Base-by-base conservation (phyloP, 495 filamentous ascomycete genomes). In the Aspergillus ostianus region DNA sequence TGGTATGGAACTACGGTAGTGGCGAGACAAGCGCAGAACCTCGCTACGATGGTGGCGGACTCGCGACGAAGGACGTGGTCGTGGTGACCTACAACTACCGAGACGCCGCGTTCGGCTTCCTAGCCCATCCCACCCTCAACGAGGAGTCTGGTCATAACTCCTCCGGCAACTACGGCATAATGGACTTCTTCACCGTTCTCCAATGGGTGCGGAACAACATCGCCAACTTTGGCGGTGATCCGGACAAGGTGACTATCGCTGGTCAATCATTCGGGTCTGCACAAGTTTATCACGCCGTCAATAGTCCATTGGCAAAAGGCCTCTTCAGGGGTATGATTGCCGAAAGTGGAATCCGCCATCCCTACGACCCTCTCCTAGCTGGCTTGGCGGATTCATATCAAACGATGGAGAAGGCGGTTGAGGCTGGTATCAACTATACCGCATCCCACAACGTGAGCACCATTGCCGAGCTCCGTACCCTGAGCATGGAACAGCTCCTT, bases 51-150 rank as follows among this genome's bases (percentile, higher is more conserved):
- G 70, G 70, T 41, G 70, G 67, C 45, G 70, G 70, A 26, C 61
- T 72, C 58, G 67, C 70, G 3, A 20, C 65, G 50, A 72, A 73
- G 54, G 67, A 68, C 58, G 80, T 90, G 55, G 76, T 91, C 18
- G 70, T 89, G 49, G 81, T 92, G 15, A 85, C 83, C 61, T 85
- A 90, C 76, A 91, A 90, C 65, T 88, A 88, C 60, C 83, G 89
- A 15, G 85, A 89, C 15, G 87, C 87, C 6, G 73, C 85, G 0
- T 87, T 82, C 64, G 89, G 89, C 0, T 90, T 87, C 59, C 77
- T 90, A 0, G 85, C 88, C 2, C 80, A 83, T 55, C 74, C 83
- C 7, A 76, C 84, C 23, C 73, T 90, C 29, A 73, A 78, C 51
- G 64, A 59, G 4, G 70, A 72, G 47, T 64, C 59, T 20, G 73